Base-by-base conservation (phyloP, 208 protist genomes). In the Acanthamoeba triangularis region DNA sequence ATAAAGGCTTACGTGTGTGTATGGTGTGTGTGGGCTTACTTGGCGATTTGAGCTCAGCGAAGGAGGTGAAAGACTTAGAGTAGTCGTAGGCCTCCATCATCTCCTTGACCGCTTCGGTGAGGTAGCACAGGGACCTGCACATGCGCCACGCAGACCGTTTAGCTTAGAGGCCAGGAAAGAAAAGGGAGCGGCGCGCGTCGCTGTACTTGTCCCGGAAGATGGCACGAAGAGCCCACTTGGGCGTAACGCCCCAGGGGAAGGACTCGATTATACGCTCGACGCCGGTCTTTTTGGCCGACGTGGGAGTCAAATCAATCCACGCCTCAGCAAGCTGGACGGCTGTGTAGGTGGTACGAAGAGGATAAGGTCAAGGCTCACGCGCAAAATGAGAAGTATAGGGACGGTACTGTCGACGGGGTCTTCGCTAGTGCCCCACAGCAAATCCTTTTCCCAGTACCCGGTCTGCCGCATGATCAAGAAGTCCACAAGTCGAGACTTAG, bases 31-130 rank as follows among this genome's bases (percentile, higher is more conserved):
- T n/a, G n/a, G n/a, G n/a, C n/a, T n/a, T n/a, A n/a, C n/a, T 20
- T 37, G 78, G 49, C 8, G 49, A 4, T 23, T 63, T 63, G 33
- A 87, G 78, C 18, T 87, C 49, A 37, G 20, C n/a, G 11, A 87
- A 63, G 25, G 78, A 87, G n/a, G 25, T 59, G 47, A 52, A 87
- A 3, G 41, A 63, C 47, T 87, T 87, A 6, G 78, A 87, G 23
- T 87, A 52, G 78, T 63, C 78, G 78, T 87, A 87, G n/a, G 78
- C 78, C 25, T 52, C 41, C 78, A 87, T 63, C 25, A 87, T 2
- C 47, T 61, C 41, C 78, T 87, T 87, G 20, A 87, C 47, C 44
- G 78, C 11, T 33, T 87, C 78, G 23, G 78, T 63, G 18, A 87
- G n/a, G 37, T 63, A 87, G 78, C 49, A 87, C 11, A 87, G 23